These are phyloP conservation scores for Aspergillus campestris DNA, from an alignment of 495 filamentous ascomycete genomes.

Conservation along the genomic window DNA sequence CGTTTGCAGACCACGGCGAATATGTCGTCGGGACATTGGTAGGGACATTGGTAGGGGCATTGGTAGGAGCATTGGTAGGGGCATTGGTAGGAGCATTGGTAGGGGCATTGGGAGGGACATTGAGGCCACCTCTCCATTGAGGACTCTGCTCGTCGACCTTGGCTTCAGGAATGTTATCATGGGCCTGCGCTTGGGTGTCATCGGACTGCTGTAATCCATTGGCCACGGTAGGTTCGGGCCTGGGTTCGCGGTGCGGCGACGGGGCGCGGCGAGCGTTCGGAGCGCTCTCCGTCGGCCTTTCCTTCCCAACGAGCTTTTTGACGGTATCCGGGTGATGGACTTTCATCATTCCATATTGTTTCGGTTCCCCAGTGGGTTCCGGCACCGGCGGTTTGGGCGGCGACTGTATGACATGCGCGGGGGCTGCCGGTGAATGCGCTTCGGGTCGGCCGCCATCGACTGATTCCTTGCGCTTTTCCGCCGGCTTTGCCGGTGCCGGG, in stretches of 20 bases:
- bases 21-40: conserved; percentile 26
- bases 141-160: conserved; percentile 26
- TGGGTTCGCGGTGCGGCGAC: conserved; percentile 28
- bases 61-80: conserved; percentile 15
- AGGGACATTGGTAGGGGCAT: conserved; percentile 9
- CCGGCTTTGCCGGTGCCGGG: conserved; percentile 52
- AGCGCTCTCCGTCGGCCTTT: conserved; percentile 30
- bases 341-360: conserved; percentile 54
- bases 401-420: conserved; percentile 25
- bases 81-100: conserved; percentile 12
- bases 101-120: conserved; percentile 9
- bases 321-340: conserved; percentile 44
- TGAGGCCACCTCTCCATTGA: conserved; percentile 32
- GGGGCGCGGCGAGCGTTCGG: conserved; percentile 21
- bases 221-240: conserved; percentile 18
- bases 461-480: conserved; percentile 30
- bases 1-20: conserved; percentile 30
- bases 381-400: conserved; percentile 45
- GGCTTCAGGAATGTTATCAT: conserved; percentile 15
- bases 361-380: conserved; percentile 43
- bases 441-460: conserved; percentile 23
- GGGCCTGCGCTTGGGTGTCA: conserved; percentile 12
- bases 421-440: conserved; percentile 9
- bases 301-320: conserved; percentile 35
- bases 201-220: conserved; percentile 19